A percentile compares a stretch with the other conserved stretches of the same genome.
phyloP scores from a whole-genome alignment of 768 basidiomycete species.

The Tricholoma sp. region DNA sequence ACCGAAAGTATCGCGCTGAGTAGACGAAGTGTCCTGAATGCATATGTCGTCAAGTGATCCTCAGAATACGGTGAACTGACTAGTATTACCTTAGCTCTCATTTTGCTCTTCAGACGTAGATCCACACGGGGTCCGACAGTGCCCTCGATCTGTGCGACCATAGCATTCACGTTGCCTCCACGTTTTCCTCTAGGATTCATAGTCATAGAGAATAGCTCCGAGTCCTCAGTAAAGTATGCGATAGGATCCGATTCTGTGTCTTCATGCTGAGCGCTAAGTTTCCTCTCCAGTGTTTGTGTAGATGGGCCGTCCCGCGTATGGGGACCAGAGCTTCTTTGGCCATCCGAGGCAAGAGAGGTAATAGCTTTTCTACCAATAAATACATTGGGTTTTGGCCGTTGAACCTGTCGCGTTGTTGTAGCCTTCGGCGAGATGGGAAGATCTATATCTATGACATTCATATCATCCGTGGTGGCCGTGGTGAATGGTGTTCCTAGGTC shows the following conservation, averaged over 20 bases:
- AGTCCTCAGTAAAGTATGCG: background rate
- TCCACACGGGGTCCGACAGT: slow-evolving; percentile 3
- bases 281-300: slow-evolving; percentile 7
- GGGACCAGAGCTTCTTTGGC: slow-evolving; percentile 1
- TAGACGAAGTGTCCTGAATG: background rate
- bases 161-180: slow-evolving; percentile 3
- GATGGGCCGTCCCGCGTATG: slow-evolving; percentile 11
- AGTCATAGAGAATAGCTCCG: background rate
- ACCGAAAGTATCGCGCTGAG: background rate
- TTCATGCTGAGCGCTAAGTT: background rate
- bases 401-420: background rate
- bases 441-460: background rate
- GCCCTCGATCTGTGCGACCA: slow-evolving; percentile 2
- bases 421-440: background rate
- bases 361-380: background rate
- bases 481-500: slow-evolving; percentile 1
- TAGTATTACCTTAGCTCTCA: slow-evolving; percentile 14
- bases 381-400: background rate
- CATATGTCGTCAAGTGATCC: background rate
- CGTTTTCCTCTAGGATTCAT: background rate
- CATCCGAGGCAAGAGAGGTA: background rate
- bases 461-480: slow-evolving; percentile 4
- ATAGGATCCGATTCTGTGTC: slow-evolving; percentile 12
- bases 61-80: background rate
- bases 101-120: slow-evolving; percentile 8